Percentiles rank a stretch among this genome's conserved stretches.
Conservation (phyloP, 257 asterid genomes). For the Verbascum thapsus region DNA sequence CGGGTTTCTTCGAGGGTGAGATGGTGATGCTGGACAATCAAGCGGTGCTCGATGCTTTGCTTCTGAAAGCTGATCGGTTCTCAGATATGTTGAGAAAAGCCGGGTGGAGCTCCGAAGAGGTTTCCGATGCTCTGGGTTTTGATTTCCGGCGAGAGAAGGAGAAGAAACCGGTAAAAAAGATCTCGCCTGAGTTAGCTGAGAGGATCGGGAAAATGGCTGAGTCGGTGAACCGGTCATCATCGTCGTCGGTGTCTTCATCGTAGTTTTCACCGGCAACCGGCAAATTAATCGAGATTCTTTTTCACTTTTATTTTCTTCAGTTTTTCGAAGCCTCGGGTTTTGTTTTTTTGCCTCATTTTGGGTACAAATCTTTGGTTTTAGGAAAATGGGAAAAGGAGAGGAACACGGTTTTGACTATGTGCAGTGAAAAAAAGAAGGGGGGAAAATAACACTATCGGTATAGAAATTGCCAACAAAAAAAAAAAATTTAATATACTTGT, state of each 20-base stretch:
- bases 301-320: conserved; percentile 11
- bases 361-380: conserved; percentile 36
- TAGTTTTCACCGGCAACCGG: conserved; percentile 37
- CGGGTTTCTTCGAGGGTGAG: conserved; percentile 85
- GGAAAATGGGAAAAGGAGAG: conserved; percentile 38
- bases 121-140: conserved; percentile 80
- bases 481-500: conserved; percentile 19
- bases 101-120: conserved; percentile 99
- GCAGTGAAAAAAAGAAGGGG: background rate
- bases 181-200: conserved; percentile 75
- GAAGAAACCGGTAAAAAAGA: conserved; percentile 60
- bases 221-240: conserved; percentile 69
- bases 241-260: conserved; percentile 35
- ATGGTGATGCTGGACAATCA: conserved; percentile 84
- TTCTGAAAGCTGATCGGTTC: conserved; percentile 83
- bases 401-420: conserved; percentile 26
- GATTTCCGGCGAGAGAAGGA: conserved; percentile 75
- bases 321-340: conserved; percentile 57
- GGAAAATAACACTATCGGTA: conserved; percentile 10
- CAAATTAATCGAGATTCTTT: conserved; percentile 58
- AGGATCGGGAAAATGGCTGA: conserved; percentile 82
- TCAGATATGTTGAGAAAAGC: conserved; percentile 78
- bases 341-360: conserved; percentile 37
- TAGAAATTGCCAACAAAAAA: conserved; percentile 24
- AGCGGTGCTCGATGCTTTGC: conserved; percentile 78